A percentile compares a stretch with the other conserved stretches of the same genome.
phyloP scores from a whole-genome alignment of 169 alveolate species.

The Plasmodium knowlesi region DNA sequence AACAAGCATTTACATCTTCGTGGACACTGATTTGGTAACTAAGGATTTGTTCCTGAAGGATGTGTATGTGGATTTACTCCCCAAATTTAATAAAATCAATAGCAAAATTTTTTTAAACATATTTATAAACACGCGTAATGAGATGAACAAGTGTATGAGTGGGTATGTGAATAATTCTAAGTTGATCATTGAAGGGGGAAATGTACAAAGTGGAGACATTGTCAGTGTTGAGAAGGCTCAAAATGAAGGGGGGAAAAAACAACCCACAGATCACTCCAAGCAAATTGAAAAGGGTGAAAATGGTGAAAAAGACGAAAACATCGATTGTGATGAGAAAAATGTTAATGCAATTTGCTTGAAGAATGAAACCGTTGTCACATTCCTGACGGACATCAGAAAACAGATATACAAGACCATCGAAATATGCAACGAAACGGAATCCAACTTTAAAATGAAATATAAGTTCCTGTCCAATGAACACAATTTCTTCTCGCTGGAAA shows the following conservation, averaged over 20 bases:
- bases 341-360: slow-evolving; percentile 18
- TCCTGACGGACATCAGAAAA: slow-evolving; percentile 49
- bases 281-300: background rate
- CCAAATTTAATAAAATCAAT: slow-evolving; percentile 66
- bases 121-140: slow-evolving; percentile 24
- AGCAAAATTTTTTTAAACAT: slow-evolving; percentile 34
- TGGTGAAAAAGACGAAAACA: background rate
- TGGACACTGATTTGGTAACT: slow-evolving; percentile 31
- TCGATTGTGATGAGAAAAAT: slow-evolving; percentile 1
- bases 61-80: slow-evolving; percentile 31
- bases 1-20: slow-evolving; percentile 29
- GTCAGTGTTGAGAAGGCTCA: background rate
- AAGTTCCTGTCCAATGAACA: slow-evolving; percentile 46
- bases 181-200: background rate
- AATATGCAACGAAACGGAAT: slow-evolving; percentile 42
- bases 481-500: slow-evolving; percentile 50
- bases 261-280: background rate
- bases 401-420: slow-evolving; percentile 32
- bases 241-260: background rate
- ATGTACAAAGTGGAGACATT: background rate
- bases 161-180: background rate
- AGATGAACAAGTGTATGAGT: slow-evolving; percentile 3
- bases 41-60: slow-evolving; percentile 63
- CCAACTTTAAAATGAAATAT: slow-evolving; percentile 57
- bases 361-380: slow-evolving; percentile 64